Evolutionary conservation across 495 filamentous ascomycete species (phyloP), one percentile per base, ranked within the genome.

Genomic region (Cenococcum geophilum): DNA sequence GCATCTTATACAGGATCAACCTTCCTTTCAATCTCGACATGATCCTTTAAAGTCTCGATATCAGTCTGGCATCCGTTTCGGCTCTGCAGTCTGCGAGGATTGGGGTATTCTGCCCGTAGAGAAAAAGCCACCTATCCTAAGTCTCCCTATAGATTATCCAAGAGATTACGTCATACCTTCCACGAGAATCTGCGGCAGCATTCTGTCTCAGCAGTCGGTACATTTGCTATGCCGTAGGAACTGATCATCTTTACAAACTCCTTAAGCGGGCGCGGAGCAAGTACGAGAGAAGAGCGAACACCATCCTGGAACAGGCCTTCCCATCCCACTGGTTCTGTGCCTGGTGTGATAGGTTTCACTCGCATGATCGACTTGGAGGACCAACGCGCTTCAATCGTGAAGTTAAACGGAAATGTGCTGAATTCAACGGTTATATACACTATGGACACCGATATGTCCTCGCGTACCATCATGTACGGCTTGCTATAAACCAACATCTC

Each of bases 341-440:
- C 11, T 66, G 59, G 59, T 66, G 64, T 42, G 64, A 66, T 35
- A 48, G n/a, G 21, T 66, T 66, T 50, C 64, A 66, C 34, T 16
- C 4, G 6, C 64, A 55, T 20, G 36, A 66, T 1, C 21, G 20
- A 1, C 47, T 36, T 21, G 49, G 59, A 18, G 64, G 59, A 8
- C 59, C 59, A 4, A 55, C n/a, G 34, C n/a, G 51, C 14, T 51
- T 18, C 20, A 21, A 10, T 1, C 47, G 34, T 9, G 59, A 62
- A 25, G 56, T 16, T 5, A 50, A 48, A 20, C 34, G 64, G 20
- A 32, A 59, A n/a, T 66, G 64, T 18, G 49, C 40, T 2, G 55
- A 66, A 50, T 59, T 22, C 20, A 66, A 61, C 27, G 56, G 64
- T 27, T 62, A 51, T 52, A n/a, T 62, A 42, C 56, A 59, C 25